Conservation (phyloP, 805 yeast genomes). For the Kuraishia capsulata region DNA sequence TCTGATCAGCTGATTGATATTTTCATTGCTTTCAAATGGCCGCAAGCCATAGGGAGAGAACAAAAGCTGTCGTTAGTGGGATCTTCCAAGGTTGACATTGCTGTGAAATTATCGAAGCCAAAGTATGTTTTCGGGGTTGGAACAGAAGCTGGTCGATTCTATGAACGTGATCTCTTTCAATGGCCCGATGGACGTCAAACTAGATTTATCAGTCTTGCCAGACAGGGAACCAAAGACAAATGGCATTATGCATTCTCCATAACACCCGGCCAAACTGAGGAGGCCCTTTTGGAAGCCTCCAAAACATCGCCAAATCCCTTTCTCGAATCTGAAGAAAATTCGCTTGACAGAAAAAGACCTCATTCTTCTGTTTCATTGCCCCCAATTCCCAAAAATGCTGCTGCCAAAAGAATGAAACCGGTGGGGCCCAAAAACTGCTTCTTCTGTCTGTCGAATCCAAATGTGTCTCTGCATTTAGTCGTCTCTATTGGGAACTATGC, state of each 20-base stretch:
- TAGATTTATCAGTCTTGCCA: slow-evolving; percentile 58
- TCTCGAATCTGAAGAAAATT: slow-evolving; percentile 1
- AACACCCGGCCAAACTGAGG: slow-evolving; percentile 15
- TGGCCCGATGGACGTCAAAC: slow-evolving; percentile 44
- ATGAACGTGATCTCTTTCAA: slow-evolving; percentile 48
- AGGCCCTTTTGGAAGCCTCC: slow-evolving; percentile 10
- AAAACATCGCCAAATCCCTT: slow-evolving; percentile 24
- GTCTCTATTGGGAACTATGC: slow-evolving; percentile 59
- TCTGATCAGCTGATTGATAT: slow-evolving; percentile 35
- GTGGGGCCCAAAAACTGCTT: slow-evolving; percentile 62
- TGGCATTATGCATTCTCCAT: slow-evolving; percentile 75
- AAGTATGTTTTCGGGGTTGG: slow-evolving; percentile 62
- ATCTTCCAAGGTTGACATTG: slow-evolving; percentile 32
- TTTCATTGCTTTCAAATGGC: slow-evolving; percentile 54
- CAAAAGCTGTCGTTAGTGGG: slow-evolving; percentile 36
- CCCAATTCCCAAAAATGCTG: not conserved
- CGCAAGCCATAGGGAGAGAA: slow-evolving; percentile 36
- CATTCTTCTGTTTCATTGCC: not conserved
- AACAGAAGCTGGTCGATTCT: slow-evolving; percentile 33
- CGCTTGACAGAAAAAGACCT: not conserved
- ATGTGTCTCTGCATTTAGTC: slow-evolving; percentile 71
- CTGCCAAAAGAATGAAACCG: slow-evolving; percentile 7
- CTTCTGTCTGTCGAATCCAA: slow-evolving; percentile 76
- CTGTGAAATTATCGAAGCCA: slow-evolving; percentile 41
- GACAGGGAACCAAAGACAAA: slow-evolving; percentile 42